Percentiles rank a stretch among this genome's conserved stretches.
Conservation (phyloP, 2,329 filamentous ascomycete species). For the Penicillium sp. region DNA sequence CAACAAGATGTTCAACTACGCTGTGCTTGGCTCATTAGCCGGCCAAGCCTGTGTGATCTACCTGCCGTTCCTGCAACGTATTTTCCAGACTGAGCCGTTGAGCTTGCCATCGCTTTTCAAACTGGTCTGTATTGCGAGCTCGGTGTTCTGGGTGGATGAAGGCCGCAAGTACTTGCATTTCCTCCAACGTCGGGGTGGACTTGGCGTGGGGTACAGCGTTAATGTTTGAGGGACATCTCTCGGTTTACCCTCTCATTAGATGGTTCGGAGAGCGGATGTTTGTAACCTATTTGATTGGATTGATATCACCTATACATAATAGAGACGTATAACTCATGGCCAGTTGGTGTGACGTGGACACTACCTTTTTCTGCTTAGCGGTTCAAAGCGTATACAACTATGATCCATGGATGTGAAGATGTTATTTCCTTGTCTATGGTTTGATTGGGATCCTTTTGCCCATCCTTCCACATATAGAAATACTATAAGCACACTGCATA, state of each 20-base stretch:
- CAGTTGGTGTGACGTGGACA: too few species aligned
- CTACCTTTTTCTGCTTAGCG: too few species aligned
- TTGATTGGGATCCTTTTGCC: too few species aligned
- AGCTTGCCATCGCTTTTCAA: constrained; percentile 69
- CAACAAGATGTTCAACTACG: constrained; percentile 96
- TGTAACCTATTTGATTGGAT: constrained; percentile 18
- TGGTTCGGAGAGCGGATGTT: constrained; percentile 1
- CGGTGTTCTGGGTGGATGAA: constrained; percentile 95
- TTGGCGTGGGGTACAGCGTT: constrained; percentile 41
- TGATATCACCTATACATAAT: constrained; percentile 21
- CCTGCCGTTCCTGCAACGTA: constrained; percentile 84
- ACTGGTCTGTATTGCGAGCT: constrained; percentile 73
- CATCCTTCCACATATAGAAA: too few species aligned
- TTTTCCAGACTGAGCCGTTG: constrained; percentile 93
- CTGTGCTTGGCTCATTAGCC: constrained; percentile 76
- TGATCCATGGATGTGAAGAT: too few species aligned
- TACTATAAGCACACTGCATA: too few species aligned
- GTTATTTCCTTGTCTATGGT: too few species aligned
- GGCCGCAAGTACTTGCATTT: constrained; percentile 65
- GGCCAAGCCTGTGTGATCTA: constrained; percentile 93
- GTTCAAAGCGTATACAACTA: too few species aligned
- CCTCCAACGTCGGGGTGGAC: constrained; percentile 31
- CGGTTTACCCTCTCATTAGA: too few species aligned
- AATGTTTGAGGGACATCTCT: constrained; percentile 35
- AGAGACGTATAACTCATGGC: constrained; percentile 10